phyloP scores from a whole-genome alignment of 2,329 filamentous ascomycete species.

The Alternaria incomplexa region DNA sequence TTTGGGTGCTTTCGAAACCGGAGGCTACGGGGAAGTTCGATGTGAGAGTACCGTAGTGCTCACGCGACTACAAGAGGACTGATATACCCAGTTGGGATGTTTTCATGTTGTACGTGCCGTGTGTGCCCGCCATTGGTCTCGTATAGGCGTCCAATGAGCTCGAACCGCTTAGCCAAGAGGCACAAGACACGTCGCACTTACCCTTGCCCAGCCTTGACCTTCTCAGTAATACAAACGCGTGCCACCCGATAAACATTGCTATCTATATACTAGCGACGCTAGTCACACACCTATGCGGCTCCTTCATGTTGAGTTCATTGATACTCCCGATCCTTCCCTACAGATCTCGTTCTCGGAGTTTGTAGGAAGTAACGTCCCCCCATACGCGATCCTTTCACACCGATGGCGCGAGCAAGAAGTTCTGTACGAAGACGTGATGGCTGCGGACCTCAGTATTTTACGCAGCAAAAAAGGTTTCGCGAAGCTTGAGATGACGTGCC shows the following conservation, averaged over 20 bases:
- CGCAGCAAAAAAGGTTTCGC: background rate
- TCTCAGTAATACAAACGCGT: background rate
- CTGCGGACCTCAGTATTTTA: background rate
- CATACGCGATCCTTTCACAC: conserved; percentile 18
- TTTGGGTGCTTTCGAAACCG: conserved; percentile 50
- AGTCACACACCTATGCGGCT: background rate
- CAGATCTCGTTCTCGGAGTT: background rate
- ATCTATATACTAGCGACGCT: background rate
- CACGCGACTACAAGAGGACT: background rate
- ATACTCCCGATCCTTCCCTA: background rate
- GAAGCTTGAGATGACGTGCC: background rate
- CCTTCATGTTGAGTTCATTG: background rate
- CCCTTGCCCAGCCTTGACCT: background rate
- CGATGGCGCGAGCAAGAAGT: conserved; percentile 10
- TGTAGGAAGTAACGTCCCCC: conserved; percentile 1
- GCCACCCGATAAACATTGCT: background rate
- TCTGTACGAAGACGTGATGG: background rate
- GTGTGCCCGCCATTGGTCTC: background rate
- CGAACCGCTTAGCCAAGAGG: background rate
- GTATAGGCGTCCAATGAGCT: background rate
- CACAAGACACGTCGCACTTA: background rate
- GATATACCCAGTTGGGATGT: background rate
- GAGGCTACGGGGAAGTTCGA: conserved; percentile 41
- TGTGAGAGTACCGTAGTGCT: conserved; percentile 30
- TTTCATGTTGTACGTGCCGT: background rate